Evolutionary conservation across 495 filamentous ascomycete species (phyloP), one percentile per base, ranked within the genome.

Genomic region (Choiromyces venosus): DNA sequence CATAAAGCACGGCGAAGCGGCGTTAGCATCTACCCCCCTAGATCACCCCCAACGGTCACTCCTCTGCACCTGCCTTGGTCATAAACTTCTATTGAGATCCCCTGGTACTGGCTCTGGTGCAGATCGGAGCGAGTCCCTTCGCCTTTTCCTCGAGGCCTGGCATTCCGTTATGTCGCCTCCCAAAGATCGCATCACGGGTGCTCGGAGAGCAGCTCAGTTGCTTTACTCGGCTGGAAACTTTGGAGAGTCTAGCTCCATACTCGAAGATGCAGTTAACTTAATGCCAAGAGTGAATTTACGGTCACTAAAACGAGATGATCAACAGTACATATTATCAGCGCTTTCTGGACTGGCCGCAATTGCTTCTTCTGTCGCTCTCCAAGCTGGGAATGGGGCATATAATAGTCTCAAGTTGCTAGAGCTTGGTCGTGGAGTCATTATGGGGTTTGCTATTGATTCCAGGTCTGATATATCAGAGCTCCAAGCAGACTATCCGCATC

Each of bases 401-500:
- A 14, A 61, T 25, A 38, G 40, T 36, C 56, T 66, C 14, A 16
- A 4, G 33, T 36, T 71, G 12, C 35, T 71, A 19, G 70, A 71
- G 29, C 37, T 44, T 66, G 61, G 70, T 67, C 52, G 70, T 8
- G 70, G 70, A 29, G 35, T 71, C 18, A 42, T 40, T 33, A 67
- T 39, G 29, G 70, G 70, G 25, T 33, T 40, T 21, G 21, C 16
- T 39, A 71, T 71, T 0, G 56, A 71, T 25, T 71, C 18, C 38
- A 71, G 70, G 61, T 42, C 29, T 37, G 70, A 65, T 29, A 37
- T 71, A n/a, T 71, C 52, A 39, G 46, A 35, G 37, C 70, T 71
- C 3, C 16, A 67, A 46, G 35, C 36, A 19, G 39, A 25, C 14
- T 36, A 71, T 7, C 70, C 56, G 18, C 19, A 67, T 0, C 16